Evolutionary conservation across 306 rosid genomes (phyloP).

Genomic region (Cicer yamashitae): DNA sequence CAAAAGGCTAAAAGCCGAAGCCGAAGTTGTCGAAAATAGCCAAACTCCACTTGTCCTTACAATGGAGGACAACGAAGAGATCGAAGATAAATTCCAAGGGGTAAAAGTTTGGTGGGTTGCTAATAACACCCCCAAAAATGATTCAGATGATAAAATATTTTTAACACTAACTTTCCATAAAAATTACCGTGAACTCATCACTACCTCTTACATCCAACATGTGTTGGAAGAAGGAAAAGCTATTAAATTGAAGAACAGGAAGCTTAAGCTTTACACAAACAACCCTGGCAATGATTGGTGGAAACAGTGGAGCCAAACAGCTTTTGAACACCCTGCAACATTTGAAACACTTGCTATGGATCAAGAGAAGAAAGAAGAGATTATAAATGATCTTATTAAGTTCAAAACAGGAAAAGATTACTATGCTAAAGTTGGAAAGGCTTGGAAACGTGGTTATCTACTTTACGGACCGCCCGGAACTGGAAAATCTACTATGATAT

Average conservation of each 20-base stretch:
- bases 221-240: slow-evolving; percentile 42
- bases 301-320: slow-evolving; percentile 54
- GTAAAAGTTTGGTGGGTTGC: slow-evolving; percentile 56
- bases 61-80: slow-evolving; percentile 64
- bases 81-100: slow-evolving; percentile 51
- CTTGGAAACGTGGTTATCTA: slow-evolving; percentile 71
- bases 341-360: slow-evolving; percentile 67
- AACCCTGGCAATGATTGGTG: slow-evolving; percentile 38
- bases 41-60: slow-evolving; percentile 48
- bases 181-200: slow-evolving; percentile 46
- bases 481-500: slow-evolving; percentile 66
- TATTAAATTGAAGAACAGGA: slow-evolving; percentile 39
- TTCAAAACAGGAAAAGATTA: slow-evolving; percentile 56
- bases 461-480: slow-evolving; percentile 71
- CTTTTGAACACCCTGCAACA: slow-evolving; percentile 64
- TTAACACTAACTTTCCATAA: slow-evolving; percentile 55
- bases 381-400: slow-evolving; percentile 46
- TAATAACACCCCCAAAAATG: background rate
- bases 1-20: slow-evolving; percentile 55
- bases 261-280: slow-evolving; percentile 56
- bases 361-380: slow-evolving; percentile 54
- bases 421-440: slow-evolving; percentile 58
- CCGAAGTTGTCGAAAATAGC: slow-evolving; percentile 51
- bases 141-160: slow-evolving; percentile 45
- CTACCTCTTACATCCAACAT: slow-evolving; percentile 46